These are phyloP conservation scores for Penicillium malachiteum DNA, from an alignment of 495 filamentous ascomycete species.

Conservation along the genomic window DNA sequence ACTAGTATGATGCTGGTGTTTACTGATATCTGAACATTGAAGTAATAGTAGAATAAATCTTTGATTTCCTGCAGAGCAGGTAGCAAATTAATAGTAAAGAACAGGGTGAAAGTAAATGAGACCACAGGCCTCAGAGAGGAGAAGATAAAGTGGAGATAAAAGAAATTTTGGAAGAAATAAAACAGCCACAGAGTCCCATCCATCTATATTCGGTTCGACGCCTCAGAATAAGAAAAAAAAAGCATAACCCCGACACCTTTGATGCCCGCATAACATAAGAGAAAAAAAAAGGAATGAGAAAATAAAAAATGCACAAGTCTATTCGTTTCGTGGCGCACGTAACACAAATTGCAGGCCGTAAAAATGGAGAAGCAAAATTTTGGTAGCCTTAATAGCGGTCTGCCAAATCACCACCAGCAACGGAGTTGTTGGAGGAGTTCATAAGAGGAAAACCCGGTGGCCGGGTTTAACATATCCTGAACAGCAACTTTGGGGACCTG, in stretches of 20 bases:
- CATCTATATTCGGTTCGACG: slow-evolving; percentile 40
- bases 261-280: slow-evolving; percentile 29
- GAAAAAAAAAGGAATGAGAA: slow-evolving; percentile 11
- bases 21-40: neutral
- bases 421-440: slow-evolving; percentile 48
- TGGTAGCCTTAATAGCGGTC: slow-evolving; percentile 35
- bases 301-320: slow-evolving; percentile 46
- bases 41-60: neutral
- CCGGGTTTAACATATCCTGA: slow-evolving; percentile 74
- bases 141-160: slow-evolving; percentile 21
- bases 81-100: slow-evolving; percentile 25
- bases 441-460: slow-evolving; percentile 60
- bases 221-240: slow-evolving; percentile 27
- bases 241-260: slow-evolving; percentile 31
- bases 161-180: slow-evolving; percentile 13
- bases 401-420: slow-evolving; percentile 43
- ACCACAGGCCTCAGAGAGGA: slow-evolving; percentile 27
- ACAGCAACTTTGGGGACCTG: slow-evolving; percentile 85
- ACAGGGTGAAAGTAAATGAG: slow-evolving; percentile 19
- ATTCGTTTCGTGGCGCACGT: slow-evolving; percentile 48
- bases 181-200: slow-evolving; percentile 27
- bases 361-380: neutral
- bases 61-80: slow-evolving; percentile 18
- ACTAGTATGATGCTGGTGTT: neutral
- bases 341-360: slow-evolving; percentile 22